Evolutionary conservation across 73 alveolate genomes (phyloP), one percentile per base, ranked within the genome.

Genomic region (Durusdinium trenchii): DNA sequence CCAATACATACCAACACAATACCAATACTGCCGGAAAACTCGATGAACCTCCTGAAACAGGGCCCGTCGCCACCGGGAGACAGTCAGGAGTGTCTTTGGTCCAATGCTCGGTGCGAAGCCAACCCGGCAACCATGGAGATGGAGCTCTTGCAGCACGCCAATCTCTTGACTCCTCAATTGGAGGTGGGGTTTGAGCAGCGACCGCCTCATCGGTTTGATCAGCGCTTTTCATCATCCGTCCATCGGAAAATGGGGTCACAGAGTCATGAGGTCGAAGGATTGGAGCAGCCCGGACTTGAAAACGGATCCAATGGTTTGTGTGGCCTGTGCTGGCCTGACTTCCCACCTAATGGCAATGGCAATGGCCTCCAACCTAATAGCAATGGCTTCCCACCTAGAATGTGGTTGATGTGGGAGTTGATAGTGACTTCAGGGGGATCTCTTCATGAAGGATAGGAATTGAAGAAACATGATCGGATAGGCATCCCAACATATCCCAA

Each of bases 121-220:
- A 69, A 91, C 38, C 87, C 98, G 20, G 78, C 54, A 30, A 69
- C 98, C 46, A 60, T 91, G 98, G 98, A 91, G 98, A 50, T 91
- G 40, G 78, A 67, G 40, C 75, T 91, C 73, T 54, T 91, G 90
- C 90, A 38, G 61, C 98, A 91, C 61, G 57, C 85, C 9, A 78
- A 76, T 36, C 89, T 91, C 9, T 42, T 91, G 76, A 91, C 98
- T 20, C 28, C 35, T 18, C 98, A 91, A 45, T n/a, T 91, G 89
- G 60, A 91, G 98, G 98, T 48, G 50, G n/a, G 57, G 60, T 54
- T 35, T 23, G n/a, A 28, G 87, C 40, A 42, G 6, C 26, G 5
- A 7, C 50, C 40, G 85, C 3, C 43, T 12, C 64, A 9, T 12
- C 20, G 9, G 9, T 54, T 54, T 54, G 64, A 12, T 54, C 28